Percentiles rank a stretch among this genome's conserved stretches.
Evolutionary conservation across 1,139 yeast genomes (phyloP).

Genomic region (Magnusiomyces paraingens): DNA sequence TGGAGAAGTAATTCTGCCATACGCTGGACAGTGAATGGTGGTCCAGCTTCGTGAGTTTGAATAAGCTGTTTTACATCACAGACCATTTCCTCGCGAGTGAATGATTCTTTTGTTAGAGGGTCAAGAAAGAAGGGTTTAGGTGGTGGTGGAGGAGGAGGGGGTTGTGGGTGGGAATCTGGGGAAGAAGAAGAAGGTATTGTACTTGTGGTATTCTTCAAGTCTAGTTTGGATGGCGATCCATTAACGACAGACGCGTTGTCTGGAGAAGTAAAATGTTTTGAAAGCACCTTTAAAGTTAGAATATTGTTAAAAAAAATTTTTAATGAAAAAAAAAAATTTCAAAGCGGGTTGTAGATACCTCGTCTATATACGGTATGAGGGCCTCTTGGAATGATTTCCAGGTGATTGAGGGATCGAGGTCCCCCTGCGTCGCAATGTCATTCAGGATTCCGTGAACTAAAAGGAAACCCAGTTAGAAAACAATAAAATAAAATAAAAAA

Average conservation of each 20-base stretch:
- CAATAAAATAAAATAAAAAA: neutral
- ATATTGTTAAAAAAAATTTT: neutral
- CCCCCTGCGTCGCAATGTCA: neutral
- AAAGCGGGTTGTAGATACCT: too few species aligned
- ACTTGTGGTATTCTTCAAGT: too few species aligned
- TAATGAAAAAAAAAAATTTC: neutral
- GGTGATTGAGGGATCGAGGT: neutral
- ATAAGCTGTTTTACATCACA: slow-evolving; percentile 27
- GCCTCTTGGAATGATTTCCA: neutral
- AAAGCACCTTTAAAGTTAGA: neutral
- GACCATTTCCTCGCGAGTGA: slow-evolving; percentile 23
- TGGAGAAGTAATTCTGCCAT: slow-evolving; percentile 46
- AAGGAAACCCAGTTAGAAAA: too few species aligned
- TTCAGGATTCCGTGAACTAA: slow-evolving; percentile 2
- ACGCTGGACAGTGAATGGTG: slow-evolving; percentile 57
- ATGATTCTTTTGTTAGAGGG: slow-evolving; percentile 23
- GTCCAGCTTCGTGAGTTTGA: slow-evolving; percentile 32
- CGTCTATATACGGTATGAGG: neutral
- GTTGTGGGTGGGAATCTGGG: too few species aligned
- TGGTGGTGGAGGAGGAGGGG: neutral
- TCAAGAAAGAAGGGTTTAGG: slow-evolving; percentile 16
- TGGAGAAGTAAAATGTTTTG: neutral
- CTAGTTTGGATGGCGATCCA: too few species aligned
- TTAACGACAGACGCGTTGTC: neutral
- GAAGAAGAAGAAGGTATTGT: too few species aligned